Conservation (phyloP, 148 eudicot species). For the Silene latifolia region DNA sequence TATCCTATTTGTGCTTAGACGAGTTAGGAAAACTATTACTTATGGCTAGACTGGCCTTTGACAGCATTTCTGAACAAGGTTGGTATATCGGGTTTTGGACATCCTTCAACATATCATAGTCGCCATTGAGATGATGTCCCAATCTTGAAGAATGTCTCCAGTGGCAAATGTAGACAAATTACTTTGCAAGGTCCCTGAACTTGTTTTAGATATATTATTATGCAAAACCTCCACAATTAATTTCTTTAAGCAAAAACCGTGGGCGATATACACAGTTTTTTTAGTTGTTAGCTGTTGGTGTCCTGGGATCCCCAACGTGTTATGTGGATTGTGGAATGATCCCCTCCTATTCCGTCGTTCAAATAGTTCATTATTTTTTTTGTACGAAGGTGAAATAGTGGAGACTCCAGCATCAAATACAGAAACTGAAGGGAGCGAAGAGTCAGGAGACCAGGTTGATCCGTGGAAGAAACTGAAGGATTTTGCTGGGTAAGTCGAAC, state of each 20-base stretch:
- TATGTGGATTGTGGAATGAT: background rate
- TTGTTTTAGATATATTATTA: no score
- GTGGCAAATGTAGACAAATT: no score
- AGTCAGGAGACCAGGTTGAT: conserved; percentile 57
- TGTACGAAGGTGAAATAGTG: conserved; percentile 37
- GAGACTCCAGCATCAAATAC: conserved; percentile 42
- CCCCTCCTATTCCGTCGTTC: background rate
- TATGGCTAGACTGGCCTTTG: background rate
- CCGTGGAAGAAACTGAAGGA: conserved; percentile 67
- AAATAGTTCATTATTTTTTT: background rate
- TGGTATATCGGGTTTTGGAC: background rate
- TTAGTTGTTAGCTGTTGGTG: background rate
- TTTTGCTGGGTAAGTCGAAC: conserved; percentile 68
- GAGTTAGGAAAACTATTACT: background rate
- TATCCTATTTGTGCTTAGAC: background rate
- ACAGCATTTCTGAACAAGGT: background rate
- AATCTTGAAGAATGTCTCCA: background rate
- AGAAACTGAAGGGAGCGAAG: conserved; percentile 34
- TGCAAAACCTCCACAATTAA: no score
- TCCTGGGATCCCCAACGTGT: background rate
- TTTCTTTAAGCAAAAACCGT: no score
- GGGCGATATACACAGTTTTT: no score
- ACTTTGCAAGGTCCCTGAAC: no score
- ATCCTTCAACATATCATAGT: background rate
- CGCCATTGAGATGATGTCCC: background rate